A percentile compares a stretch with the other conserved stretches of the same genome.
These are phyloP conservation scores for Prunus padus DNA, from an alignment of 306 rosid species.

Conservation along the genomic window DNA sequence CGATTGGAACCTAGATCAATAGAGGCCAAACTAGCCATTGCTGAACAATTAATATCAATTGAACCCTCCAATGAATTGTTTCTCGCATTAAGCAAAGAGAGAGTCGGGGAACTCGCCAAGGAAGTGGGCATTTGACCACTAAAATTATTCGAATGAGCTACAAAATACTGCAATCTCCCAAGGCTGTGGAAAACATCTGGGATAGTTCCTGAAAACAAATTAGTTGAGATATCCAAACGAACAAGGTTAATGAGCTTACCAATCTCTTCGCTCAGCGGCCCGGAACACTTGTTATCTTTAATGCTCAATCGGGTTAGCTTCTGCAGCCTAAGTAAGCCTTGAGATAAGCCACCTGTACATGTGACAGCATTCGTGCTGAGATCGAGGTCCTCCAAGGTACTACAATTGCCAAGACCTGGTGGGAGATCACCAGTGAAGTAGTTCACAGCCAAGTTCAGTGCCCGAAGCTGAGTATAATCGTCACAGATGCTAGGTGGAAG, in stretches of 20 bases:
- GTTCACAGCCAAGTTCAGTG: conserved; percentile 32
- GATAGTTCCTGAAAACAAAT: conserved; percentile 31
- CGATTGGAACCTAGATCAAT: conserved; percentile 50
- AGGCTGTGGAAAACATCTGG: conserved; percentile 35
- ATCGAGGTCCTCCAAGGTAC: conserved; percentile 26
- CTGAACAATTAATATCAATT: conserved; percentile 35
- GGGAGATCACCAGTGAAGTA: conserved; percentile 32
- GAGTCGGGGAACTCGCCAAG: conserved; percentile 31
- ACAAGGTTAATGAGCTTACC: conserved; percentile 40
- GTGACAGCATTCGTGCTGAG: conserved; percentile 28
- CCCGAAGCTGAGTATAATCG: conserved; percentile 14
- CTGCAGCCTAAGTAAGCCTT: background rate
- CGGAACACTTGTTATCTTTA: conserved; percentile 24
- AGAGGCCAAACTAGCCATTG: conserved; percentile 34
- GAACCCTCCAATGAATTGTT: conserved; percentile 45
- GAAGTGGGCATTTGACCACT: conserved; percentile 29
- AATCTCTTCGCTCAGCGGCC: conserved; percentile 16
- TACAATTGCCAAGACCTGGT: conserved; percentile 32
- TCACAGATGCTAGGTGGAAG: conserved; percentile 30
- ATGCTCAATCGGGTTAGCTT: conserved; percentile 13
- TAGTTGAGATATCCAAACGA: conserved; percentile 29
- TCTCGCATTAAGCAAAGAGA: conserved; percentile 36
- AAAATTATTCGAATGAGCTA: conserved; percentile 42
- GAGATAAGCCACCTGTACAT: conserved; percentile 29
- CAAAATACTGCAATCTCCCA: conserved; percentile 10